Percentiles rank a stretch among this genome's conserved stretches.
These are phyloP conservation scores for Barnettozyma hawaiiensis DNA, from an alignment of 1,139 yeast species.

Conservation along the genomic window DNA sequence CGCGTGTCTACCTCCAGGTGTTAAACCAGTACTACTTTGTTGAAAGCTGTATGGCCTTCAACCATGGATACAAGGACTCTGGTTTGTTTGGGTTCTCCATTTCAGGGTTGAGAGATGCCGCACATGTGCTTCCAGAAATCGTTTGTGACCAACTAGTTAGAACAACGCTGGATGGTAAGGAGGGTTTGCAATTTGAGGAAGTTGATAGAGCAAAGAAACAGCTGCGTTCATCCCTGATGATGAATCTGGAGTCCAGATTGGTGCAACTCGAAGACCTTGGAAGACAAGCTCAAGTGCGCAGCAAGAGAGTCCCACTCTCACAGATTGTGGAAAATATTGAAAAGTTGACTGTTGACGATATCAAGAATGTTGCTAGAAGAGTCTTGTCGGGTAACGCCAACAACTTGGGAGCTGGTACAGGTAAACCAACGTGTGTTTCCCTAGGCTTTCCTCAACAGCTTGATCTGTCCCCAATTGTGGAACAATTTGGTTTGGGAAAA, in stretches of 20 bases:
- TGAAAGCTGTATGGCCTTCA: constrained; percentile 83
- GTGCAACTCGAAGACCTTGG: constrained; percentile 94
- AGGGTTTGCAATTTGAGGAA: constrained; percentile 62
- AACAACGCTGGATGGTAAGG: constrained; percentile 44
- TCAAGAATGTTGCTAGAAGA: constrained; percentile 67
- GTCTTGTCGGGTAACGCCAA: constrained; percentile 64
- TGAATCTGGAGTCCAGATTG: constrained; percentile 89
- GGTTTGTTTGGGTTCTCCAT: constrained; percentile 90
- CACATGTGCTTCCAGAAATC: constrained; percentile 75
- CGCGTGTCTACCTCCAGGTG: constrained; percentile 86
- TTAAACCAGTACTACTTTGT: constrained; percentile 87
- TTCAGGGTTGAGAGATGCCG: constrained; percentile 81
- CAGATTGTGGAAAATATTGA: constrained; percentile 84
- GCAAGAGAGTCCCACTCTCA: constrained; percentile 65
- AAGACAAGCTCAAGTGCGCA: constrained; percentile 85
- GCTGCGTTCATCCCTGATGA: constrained; percentile 77
- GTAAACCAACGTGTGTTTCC: constrained; percentile 76
- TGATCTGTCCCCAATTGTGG: constrained; percentile 64
- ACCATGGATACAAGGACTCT: constrained; percentile 84
- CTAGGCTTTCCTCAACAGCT: constrained; percentile 83
- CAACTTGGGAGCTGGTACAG: constrained; percentile 46
- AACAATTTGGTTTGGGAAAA: constrained; percentile 69
- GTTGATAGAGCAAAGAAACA: constrained; percentile 90
- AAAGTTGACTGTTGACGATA: constrained; percentile 56
- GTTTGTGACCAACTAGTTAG: constrained; percentile 70